These are phyloP conservation scores for Conidiobolus incongruus DNA, from an alignment of 371 early-diverging fungal species.

Conservation along the genomic window DNA sequence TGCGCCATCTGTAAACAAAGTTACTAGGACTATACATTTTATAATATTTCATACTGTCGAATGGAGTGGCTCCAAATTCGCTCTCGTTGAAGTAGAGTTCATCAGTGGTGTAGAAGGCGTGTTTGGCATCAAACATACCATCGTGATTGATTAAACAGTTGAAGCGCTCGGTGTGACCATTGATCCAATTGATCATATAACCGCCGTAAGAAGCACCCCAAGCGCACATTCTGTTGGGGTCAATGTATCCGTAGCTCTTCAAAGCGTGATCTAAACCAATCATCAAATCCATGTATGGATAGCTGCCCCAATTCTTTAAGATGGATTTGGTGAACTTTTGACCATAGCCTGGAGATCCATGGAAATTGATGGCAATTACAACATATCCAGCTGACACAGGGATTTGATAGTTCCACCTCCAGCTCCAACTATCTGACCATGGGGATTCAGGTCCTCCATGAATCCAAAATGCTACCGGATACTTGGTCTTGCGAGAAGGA, in stretches of 20 bases:
- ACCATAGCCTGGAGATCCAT: constrained; percentile 71
- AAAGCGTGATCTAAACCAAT: constrained; percentile 42
- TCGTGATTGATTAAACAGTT: constrained; percentile 57
- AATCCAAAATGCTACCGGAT: constrained; percentile 58
- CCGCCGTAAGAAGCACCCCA: constrained; percentile 66
- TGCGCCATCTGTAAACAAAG: constrained; percentile 48
- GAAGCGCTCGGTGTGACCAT: constrained; percentile 41
- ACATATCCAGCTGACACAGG: constrained; percentile 52
- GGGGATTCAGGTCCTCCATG: constrained; percentile 24
- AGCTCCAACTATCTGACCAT: constrained; percentile 1
- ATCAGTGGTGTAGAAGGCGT: constrained; percentile 46
- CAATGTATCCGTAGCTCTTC: constrained; percentile 27
- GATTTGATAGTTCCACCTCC: constrained; percentile 32
- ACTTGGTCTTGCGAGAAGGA: constrained; percentile 19
- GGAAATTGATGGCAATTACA: constrained; percentile 49
- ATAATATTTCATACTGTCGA: constrained; percentile 14
- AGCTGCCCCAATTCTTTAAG: constrained; percentile 49
- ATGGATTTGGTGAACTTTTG: constrained; percentile 50
- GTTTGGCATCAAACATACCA: constrained; percentile 43
- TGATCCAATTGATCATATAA: constrained; percentile 48
- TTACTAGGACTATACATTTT: constrained; percentile 49
- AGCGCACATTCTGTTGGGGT: constrained; percentile 29
- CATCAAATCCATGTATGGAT: constrained; percentile 49
- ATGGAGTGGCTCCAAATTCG: constrained; percentile 45
- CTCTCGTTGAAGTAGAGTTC: constrained; percentile 61